phyloP scores from a whole-genome alignment of 176 grass and related monocot species.

The Luzula sylvatica region DNA sequence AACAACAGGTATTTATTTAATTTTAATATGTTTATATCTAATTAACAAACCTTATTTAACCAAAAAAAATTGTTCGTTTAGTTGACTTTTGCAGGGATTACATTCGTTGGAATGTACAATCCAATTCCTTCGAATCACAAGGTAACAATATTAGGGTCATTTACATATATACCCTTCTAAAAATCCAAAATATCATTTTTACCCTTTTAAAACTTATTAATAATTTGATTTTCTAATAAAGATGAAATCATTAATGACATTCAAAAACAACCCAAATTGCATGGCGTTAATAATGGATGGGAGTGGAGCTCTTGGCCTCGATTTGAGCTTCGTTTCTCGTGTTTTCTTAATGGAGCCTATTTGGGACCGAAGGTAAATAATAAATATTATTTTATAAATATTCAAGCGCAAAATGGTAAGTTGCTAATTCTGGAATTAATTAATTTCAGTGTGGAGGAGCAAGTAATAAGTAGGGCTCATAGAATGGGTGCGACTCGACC shows the following conservation, averaged over 20 bases:
- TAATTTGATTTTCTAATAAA: conserved; percentile 33
- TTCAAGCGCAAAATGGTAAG: not conserved
- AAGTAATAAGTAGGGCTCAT: conserved; percentile 91
- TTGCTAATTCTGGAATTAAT: conserved; percentile 14
- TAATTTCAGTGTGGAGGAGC: conserved; percentile 95
- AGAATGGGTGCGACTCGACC: conserved; percentile 88
- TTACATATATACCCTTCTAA: no score
- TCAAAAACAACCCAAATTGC: conserved; percentile 75
- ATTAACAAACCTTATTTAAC: not conserved
- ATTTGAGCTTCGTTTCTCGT: conserved; percentile 84
- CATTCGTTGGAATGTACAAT: conserved; percentile 86
- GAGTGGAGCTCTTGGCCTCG: conserved; percentile 86
- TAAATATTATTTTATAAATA: not conserved
- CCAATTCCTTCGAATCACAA: conserved; percentile 79
- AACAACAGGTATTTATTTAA: conserved; percentile 57
- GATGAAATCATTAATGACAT: conserved; percentile 65
- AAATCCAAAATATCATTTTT: no score
- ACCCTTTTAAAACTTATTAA: no score
- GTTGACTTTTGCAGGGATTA: conserved; percentile 69
- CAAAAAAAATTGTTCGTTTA: conserved; percentile 26
- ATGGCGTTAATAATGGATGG: conserved; percentile 96
- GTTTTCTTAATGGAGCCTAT: conserved; percentile 99
- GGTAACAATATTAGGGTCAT: conserved; percentile 33
- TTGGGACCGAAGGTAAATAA: conserved; percentile 69
- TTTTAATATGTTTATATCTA: not conserved